Evolutionary conservation across 805 yeast genomes (phyloP), one percentile per base, ranked within the genome.

Genomic region (Sugiyamaella mastotermitis): DNA sequence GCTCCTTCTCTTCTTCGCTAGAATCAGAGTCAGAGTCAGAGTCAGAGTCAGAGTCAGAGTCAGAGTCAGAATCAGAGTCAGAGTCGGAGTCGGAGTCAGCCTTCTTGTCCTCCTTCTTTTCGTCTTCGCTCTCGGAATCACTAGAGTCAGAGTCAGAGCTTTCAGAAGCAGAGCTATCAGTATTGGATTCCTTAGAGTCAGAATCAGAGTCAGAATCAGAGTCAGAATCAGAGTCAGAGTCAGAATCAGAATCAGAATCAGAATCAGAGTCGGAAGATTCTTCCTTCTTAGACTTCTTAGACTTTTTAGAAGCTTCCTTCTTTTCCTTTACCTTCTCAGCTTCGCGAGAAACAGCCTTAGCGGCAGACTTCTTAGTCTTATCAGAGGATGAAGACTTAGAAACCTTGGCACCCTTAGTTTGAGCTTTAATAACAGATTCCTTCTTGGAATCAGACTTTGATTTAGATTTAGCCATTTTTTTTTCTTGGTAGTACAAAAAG

Each of bases 261-360:
- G 43, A 41, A 17, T 38, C 31, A 16, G 34, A 43, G n/a, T 48
- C 61, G 21, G 66, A 48, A 9, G 33, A 17, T 68, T 70, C 74
- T 50, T 67, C 66, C 61, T 75, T 77, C 69, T 80, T 80, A 35
- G 41, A 23, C 48, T 51, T 52, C 31, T 62, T 56, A 23, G 16
- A 35, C 23, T 33, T 34, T 33, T 40, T 41, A 37, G 44, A 51
- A 15, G 45, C 29, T 43, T 49, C 45, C 26, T 61, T 54, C 11
- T 38, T 35, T 24, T 32, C 36, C 42, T 31, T 30, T 15, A 37
- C 45, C 35, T n/a, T 65, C 68, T 50, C 52, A 35, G 44, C 26
- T 18, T 57, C 43, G 13, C 31, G 22, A 6, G 28, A 25, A 22
- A 46, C 29, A 17, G 10, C 20, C 10, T 20, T 30, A 24, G 57